Conservation (phyloP, 2,329 filamentous ascomycete species). For the Dothiorella sarmentorum region DNA sequence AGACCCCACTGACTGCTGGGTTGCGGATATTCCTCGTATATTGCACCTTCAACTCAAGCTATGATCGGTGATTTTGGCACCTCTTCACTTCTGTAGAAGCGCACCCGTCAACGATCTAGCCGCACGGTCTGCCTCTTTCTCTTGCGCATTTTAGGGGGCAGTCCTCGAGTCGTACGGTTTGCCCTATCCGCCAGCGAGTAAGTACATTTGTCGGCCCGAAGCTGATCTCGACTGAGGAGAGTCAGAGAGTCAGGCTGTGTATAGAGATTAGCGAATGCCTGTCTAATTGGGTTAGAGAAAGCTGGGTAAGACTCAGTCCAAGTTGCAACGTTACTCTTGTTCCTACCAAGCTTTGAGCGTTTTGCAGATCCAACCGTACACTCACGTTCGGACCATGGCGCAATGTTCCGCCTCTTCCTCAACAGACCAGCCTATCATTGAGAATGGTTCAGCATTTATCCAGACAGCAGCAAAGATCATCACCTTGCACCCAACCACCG, state of each 20-base stretch:
- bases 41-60: no score
- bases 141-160: neutral
- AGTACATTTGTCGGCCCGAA: neutral
- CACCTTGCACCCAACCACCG: neutral
- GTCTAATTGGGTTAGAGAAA: neutral
- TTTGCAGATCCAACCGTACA: neutral
- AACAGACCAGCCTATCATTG: neutral
- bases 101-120: no score
- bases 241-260: neutral
- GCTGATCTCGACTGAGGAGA: neutral
- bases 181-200: neutral
- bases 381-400: neutral
- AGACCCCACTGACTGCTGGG: neutral
- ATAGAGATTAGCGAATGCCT: neutral
- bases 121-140: neutral
- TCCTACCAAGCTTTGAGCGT: neutral
- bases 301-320: slow-evolving; percentile 3
- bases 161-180: neutral
- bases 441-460: neutral
- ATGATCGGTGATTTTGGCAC: no score
- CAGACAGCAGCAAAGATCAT: neutral
- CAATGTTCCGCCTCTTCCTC: neutral
- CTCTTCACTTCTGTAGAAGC: no score
- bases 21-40: neutral
- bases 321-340: slow-evolving; percentile 10